Conservation (phyloP, 78 protist genomes). For the Dictyostelium intermedium region DNA sequence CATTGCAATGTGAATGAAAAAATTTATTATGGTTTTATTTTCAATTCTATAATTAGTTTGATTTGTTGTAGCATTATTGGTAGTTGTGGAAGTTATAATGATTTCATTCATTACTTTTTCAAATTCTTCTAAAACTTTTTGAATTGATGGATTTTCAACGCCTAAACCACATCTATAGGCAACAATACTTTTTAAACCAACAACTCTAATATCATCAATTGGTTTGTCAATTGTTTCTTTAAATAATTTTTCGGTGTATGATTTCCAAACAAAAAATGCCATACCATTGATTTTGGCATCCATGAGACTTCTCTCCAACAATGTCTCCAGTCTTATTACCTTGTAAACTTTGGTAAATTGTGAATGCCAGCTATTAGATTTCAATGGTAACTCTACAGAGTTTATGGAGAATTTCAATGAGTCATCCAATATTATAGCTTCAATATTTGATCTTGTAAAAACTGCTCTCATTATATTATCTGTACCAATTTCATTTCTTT, state of each 20-base stretch:
- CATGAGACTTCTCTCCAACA: slow-evolving; percentile 11
- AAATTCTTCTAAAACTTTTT: slow-evolving; percentile 5
- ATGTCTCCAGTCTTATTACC: slow-evolving; percentile 32
- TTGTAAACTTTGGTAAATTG: slow-evolving; percentile 23
- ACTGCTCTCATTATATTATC: neutral
- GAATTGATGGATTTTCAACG: neutral
- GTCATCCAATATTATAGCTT: slow-evolving; percentile 42
- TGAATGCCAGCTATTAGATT: slow-evolving; percentile 1
- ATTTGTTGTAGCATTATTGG: neutral
- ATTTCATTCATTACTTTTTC: neutral
- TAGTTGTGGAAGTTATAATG: neutral
- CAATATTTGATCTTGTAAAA: slow-evolving; percentile 21
- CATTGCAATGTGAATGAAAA: slow-evolving; percentile 49
- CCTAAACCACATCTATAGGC: slow-evolving; percentile 59
- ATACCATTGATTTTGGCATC: neutral
- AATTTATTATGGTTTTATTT: slow-evolving; percentile 31
- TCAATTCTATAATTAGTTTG: neutral
- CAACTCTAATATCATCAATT: neutral
- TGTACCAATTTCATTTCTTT: slow-evolving; percentile 4
- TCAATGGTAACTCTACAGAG: neutral
- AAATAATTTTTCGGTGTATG: neutral
- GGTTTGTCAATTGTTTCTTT: neutral
- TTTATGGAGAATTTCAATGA: neutral
- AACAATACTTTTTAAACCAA: slow-evolving; percentile 47
- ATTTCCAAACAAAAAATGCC: slow-evolving; percentile 10